These are phyloP conservation scores for Plasmodium relictum DNA, from an alignment of 169 alveolate species.

Conservation along the genomic window DNA sequence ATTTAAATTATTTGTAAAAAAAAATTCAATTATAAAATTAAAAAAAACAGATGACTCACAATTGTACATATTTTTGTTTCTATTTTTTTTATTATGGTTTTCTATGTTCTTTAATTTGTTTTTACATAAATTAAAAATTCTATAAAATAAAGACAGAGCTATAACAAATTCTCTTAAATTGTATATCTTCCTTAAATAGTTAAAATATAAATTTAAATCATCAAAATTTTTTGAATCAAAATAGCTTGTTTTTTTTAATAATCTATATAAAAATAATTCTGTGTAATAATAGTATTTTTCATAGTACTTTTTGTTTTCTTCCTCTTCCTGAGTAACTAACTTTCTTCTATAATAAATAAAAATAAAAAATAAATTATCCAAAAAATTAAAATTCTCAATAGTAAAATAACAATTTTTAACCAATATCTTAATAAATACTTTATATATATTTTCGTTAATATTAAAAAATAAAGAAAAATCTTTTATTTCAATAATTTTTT, in stretches of 20 bases:
- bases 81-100: background rate
- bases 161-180: conserved; percentile 37
- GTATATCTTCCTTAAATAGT: conserved; percentile 27
- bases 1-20: conserved; percentile 43
- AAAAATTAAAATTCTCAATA: conserved; percentile 39
- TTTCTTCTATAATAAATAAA: conserved; percentile 46
- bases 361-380: conserved; percentile 22
- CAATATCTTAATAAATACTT: conserved; percentile 23
- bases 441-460: conserved; percentile 48
- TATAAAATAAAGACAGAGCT: conserved; percentile 37
- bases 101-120: conserved; percentile 10
- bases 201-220: conserved; percentile 37
- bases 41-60: conserved; percentile 26
- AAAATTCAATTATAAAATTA: conserved; percentile 18
- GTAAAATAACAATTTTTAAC: conserved; percentile 66
- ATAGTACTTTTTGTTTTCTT: background rate
- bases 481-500: conserved; percentile 32
- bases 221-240: conserved; percentile 36
- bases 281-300: conserved; percentile 23
- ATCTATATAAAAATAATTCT: conserved; percentile 30
- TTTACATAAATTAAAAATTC: conserved; percentile 41
- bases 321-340: background rate
- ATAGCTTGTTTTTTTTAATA: conserved; percentile 64
- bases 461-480: conserved; percentile 30
- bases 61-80: background rate